phyloP scores from a whole-genome alignment of 148 eudicot genomes.

The Mesembryanthemum crystallinum region DNA sequence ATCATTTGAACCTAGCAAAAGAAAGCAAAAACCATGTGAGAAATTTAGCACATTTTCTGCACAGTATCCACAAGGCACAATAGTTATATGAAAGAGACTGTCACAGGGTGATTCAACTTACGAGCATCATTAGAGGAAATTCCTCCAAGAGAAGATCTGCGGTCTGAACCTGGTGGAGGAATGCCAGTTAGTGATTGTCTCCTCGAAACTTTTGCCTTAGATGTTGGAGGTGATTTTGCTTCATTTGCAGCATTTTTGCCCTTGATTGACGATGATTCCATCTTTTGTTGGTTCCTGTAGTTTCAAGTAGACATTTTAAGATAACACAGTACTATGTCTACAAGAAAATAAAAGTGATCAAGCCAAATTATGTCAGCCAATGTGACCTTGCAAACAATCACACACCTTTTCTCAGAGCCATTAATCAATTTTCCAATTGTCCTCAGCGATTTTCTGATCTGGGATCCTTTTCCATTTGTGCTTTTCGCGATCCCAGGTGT shows the following conservation, averaged over 20 bases:
- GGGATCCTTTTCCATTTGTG: constrained; percentile 63
- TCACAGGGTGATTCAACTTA: constrained; percentile 33
- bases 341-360: not conserved
- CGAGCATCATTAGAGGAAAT: constrained; percentile 40
- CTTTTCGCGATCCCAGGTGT: constrained; percentile 36
- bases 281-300: constrained; percentile 53
- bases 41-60: not conserved
- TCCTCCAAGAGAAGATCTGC: constrained; percentile 77
- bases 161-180: constrained; percentile 42
- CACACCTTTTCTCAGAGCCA: constrained; percentile 82
- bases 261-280: constrained; percentile 39
- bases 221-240: constrained; percentile 41
- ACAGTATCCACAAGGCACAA: not conserved
- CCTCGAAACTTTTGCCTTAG: constrained; percentile 45
- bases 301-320: not conserved
- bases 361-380: not conserved
- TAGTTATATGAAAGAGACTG: not conserved
- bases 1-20: constrained; percentile 37
- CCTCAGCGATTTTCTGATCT: constrained; percentile 73
- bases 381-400: not conserved
- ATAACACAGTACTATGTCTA: not conserved
- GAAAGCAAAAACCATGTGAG: not conserved
- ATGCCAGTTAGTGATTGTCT: constrained; percentile 73
- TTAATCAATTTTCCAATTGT: constrained; percentile 78
- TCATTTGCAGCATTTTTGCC: constrained; percentile 22